Percentiles rank a stretch among this genome's conserved stretches.
Conservation (phyloP, 1,284 basidiomycete genomes). For the Ceratobasidium sp. region DNA sequence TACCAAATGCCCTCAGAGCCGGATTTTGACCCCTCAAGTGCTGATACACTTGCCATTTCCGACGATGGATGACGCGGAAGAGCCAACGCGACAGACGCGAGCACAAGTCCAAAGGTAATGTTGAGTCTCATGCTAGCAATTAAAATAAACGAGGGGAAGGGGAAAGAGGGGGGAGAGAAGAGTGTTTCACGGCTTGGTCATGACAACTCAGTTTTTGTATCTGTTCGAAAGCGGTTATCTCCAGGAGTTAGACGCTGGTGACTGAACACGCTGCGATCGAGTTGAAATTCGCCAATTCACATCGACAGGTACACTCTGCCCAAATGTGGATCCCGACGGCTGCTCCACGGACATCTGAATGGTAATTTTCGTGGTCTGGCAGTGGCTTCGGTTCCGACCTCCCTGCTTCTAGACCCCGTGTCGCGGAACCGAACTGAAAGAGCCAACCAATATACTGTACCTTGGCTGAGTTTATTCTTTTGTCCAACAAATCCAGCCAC, state of each 20-base stretch:
- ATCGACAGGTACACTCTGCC: neutral
- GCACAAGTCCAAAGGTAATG: neutral
- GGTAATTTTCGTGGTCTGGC: neutral
- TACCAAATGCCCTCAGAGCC: conserved; percentile 1
- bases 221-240: neutral
- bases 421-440: neutral
- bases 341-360: neutral
- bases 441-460: neutral
- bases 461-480: neutral
- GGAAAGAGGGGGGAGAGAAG: neutral
- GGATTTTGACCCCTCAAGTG: neutral
- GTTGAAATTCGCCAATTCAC: neutral
- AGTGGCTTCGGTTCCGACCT: neutral
- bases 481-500: neutral
- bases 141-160: neutral
- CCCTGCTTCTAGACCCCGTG: neutral
- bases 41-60: neutral
- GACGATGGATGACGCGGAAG: conserved; percentile 3
- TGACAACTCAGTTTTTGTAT: too few relatives aligned
- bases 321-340: conserved; percentile 2
- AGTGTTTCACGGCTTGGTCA: neutral
- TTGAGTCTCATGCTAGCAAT: conserved; percentile 8
- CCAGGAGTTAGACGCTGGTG: conserved; percentile 6
- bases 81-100: conserved; percentile 7
- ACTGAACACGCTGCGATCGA: neutral